A percentile compares a stretch with the other conserved stretches of the same genome.
Conservation (phyloP, 257 asterid genomes). For the Rubia yunnanensis region DNA sequence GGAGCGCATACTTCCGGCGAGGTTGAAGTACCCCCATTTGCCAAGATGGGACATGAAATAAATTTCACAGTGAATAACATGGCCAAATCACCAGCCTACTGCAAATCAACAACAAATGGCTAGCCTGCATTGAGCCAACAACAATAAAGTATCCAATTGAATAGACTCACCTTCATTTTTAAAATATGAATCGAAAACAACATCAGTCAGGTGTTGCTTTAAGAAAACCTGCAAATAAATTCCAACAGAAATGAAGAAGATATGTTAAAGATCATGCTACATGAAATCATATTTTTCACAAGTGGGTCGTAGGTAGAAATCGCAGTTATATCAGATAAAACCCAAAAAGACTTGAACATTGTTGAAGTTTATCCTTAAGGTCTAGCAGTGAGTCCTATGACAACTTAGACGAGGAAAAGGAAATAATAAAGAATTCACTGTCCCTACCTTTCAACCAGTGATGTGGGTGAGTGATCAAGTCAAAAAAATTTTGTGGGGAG, state of each 20-base stretch:
- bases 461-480: neutral
- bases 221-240: constrained; percentile 68
- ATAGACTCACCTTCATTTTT: constrained; percentile 35
- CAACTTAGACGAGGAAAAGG: neutral
- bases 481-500: neutral
- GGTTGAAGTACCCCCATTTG: too few relatives aligned
- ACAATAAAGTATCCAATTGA: neutral
- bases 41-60: neutral
- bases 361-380: neutral
- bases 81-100: neutral
- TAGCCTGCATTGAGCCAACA: neutral
- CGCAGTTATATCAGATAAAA: neutral
- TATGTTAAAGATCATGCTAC: constrained; percentile 1
- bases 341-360: neutral
- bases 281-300: neutral
- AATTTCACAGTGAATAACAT: neutral
- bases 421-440: neutral
- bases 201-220: constrained; percentile 66
- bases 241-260: constrained; percentile 5
- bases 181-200: constrained; percentile 71
- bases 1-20: too few relatives aligned
- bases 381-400: neutral
- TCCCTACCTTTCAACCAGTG: neutral
- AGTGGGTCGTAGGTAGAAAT: neutral
- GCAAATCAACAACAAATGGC: neutral